phyloP scores from a whole-genome alignment of 495 filamentous ascomycete species.

The Annulohypoxylon maeteangense region DNA sequence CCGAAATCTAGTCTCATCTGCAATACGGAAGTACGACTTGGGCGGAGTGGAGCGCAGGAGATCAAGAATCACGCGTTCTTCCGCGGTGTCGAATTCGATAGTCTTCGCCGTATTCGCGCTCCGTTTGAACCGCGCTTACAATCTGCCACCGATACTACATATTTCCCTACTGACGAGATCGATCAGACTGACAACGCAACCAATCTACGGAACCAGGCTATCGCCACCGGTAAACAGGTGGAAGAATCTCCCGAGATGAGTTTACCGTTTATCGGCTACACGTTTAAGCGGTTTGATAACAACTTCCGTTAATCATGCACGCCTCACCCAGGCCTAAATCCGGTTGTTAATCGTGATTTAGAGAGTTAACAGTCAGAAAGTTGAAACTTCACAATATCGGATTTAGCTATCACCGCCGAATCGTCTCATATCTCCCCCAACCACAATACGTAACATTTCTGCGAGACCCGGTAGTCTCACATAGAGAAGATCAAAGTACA shows the following conservation, averaged over 20 bases:
- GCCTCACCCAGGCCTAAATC: neutral
- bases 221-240: constrained; percentile 46
- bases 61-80: constrained; percentile 97
- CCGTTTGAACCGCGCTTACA: constrained; percentile 94
- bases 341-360: neutral
- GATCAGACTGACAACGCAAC: constrained; percentile 88
- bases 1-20: constrained; percentile 83
- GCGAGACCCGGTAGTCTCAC: constrained; percentile 36
- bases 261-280: constrained; percentile 97
- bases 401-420: neutral
- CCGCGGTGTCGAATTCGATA: constrained; percentile 92
- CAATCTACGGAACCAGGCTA: constrained; percentile 68
- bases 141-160: constrained; percentile 94
- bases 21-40: constrained; percentile 89
- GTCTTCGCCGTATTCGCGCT: constrained; percentile 88
- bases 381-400: neutral
- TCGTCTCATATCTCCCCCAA: constrained; percentile 1
- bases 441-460: constrained; percentile 4
- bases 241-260: constrained; percentile 82
- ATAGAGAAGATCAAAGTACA: constrained; percentile 17
- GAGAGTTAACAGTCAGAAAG: neutral
- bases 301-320: constrained; percentile 60
- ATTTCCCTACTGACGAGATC: constrained; percentile 98
- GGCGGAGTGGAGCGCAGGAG: constrained; percentile 82
- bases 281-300: constrained; percentile 97